A percentile compares a stretch with the other conserved stretches of the same genome.
These are phyloP conservation scores for Globisporangium uncinulatum DNA, from an alignment of 352 stramenopile genomes.

Conservation along the genomic window DNA sequence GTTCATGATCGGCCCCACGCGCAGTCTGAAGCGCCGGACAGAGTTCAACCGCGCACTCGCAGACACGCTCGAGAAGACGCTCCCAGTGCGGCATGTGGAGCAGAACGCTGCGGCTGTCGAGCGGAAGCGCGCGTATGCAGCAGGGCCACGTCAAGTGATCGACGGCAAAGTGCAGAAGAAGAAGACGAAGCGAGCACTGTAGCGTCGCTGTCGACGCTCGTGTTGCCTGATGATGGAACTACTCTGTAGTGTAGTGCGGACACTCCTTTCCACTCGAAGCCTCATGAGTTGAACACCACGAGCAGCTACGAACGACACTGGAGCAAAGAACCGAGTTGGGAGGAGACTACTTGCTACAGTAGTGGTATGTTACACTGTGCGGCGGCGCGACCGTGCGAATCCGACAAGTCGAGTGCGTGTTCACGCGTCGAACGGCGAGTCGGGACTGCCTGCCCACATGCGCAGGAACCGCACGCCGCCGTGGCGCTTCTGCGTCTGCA, in stretches of 20 bases:
- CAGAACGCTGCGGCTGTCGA: constrained; percentile 15
- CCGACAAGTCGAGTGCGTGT: too few relatives aligned
- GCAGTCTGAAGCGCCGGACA: constrained; percentile 30
- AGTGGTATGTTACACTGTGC: too few relatives aligned
- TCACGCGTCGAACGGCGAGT: constrained; percentile 63
- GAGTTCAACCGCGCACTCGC: constrained; percentile 46
- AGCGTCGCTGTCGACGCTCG: background rate
- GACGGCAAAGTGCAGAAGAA: constrained; percentile 10
- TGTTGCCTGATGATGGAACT: too few relatives aligned
- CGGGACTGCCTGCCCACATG: constrained; percentile 76
- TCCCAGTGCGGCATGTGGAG: constrained; percentile 30
- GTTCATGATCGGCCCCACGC: constrained; percentile 37
- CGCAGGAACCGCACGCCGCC: constrained; percentile 59
- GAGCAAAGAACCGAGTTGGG: too few relatives aligned
- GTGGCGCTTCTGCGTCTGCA: constrained; percentile 61
- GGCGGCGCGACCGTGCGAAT: too few relatives aligned
- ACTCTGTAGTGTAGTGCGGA: too few relatives aligned
- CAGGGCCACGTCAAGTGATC: constrained; percentile 1
- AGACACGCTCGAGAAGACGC: constrained; percentile 46
- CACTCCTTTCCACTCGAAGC: too few relatives aligned
- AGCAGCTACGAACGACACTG: too few relatives aligned
- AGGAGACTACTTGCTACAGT: too few relatives aligned
- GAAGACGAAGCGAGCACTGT: constrained; percentile 8
- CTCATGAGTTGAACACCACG: too few relatives aligned
- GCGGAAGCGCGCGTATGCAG: constrained; percentile 16